Conservation (phyloP, 2,329 filamentous ascomycete species). For the Elsinoe ampelina region DNA sequence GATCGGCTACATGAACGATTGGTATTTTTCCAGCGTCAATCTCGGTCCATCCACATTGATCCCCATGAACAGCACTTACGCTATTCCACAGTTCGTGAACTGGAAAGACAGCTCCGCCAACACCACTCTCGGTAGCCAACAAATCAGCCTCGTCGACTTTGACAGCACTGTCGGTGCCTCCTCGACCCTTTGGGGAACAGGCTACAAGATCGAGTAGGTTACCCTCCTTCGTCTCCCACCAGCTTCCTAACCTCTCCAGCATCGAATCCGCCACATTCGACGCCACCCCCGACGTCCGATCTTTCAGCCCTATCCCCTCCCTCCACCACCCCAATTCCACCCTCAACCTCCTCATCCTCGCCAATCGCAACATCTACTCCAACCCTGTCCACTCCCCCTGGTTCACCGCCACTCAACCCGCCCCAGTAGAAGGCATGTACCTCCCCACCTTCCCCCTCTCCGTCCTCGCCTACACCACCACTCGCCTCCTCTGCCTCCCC, state of each 20-base stretch:
- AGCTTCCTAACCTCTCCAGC: no score
- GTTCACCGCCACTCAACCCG: background rate
- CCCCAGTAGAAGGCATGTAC: background rate
- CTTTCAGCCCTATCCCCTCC: background rate
- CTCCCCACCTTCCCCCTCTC: background rate
- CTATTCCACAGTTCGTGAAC: background rate
- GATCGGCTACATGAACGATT: background rate
- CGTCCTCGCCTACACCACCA: background rate
- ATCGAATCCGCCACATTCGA: background rate
- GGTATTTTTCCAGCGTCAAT: background rate
- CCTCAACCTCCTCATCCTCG: background rate
- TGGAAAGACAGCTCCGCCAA: no score
- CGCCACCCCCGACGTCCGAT: no score
- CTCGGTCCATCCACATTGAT: background rate
- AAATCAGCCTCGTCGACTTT: no score
- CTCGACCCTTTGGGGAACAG: no score
- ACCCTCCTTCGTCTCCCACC: no score
- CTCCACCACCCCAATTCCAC: background rate
- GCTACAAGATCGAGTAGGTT: no score
- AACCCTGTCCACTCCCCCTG: background rate
- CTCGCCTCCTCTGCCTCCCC: background rate
- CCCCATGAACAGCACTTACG: background rate
- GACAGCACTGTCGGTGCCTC: no score
- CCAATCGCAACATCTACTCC: background rate
- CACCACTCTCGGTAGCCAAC: no score